phyloP scores from a whole-genome alignment of 192 early-diverging fungal genomes.

The Backusella psychrophila region DNA sequence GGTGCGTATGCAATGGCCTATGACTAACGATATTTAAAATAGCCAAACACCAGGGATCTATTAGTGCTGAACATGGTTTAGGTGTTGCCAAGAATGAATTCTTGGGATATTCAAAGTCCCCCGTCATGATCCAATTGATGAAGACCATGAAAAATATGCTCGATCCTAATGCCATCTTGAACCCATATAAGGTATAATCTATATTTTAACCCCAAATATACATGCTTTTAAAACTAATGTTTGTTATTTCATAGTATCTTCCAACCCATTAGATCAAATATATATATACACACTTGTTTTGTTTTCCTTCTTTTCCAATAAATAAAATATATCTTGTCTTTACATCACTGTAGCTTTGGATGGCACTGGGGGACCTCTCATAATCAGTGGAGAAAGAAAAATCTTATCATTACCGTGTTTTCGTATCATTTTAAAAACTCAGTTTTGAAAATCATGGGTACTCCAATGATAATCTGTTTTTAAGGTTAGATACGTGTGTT shows the following conservation, averaged over 20 bases:
- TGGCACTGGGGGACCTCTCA: background rate
- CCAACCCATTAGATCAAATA: background rate
- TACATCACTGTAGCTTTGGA: background rate
- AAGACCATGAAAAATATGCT: constrained; percentile 78
- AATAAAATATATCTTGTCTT: background rate
- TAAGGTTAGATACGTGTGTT: too few species aligned
- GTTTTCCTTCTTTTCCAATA: background rate
- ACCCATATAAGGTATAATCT: constrained; percentile 66
- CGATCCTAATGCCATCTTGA: constrained; percentile 95
- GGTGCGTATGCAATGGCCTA: background rate
- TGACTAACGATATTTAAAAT: background rate
- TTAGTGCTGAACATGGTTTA: constrained; percentile 49
- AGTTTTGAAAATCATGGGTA: background rate
- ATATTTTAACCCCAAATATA: background rate
- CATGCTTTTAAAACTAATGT: background rate
- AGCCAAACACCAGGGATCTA: constrained; percentile 41
- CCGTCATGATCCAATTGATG: constrained; percentile 84
- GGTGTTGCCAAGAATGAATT: constrained; percentile 76
- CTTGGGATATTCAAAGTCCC: constrained; percentile 82
- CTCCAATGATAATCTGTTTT: background rate
- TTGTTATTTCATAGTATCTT: background rate
- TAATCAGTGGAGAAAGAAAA: background rate
- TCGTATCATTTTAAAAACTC: background rate
- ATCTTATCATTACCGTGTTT: background rate
- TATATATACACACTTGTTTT: background rate